Base-by-base conservation (phyloP, 2,329 filamentous ascomycete genomes). In the Nigrospora osmanthi region DNA sequence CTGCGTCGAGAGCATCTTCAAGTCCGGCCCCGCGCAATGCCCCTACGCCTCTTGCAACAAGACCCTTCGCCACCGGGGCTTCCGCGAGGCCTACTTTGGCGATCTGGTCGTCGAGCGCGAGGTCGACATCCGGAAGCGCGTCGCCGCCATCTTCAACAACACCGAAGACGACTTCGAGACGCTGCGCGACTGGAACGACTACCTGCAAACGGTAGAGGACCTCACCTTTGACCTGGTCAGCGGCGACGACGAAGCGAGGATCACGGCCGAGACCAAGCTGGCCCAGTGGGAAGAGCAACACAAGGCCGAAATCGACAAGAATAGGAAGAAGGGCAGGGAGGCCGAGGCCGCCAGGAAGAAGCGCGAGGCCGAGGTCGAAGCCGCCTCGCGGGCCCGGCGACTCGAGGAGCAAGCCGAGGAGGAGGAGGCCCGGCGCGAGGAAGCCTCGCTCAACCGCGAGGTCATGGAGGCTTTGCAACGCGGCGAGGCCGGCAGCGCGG, bases 1-100 rank as follows among this genome's bases (percentile, higher is more conserved):
- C 46, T 98, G 93, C 70, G 90, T 97, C 36, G 87, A 91, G 66
- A 86, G 91, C 45, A 87, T 97, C 57, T 98, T 97, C 75, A 86
- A 85, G 33, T 83, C 88, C 45, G 93, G 93, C 0, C 93, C 93
- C 1, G 88, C 89, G 45, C 87, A 89, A 49, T 98, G 94, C 61
- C 93, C 93, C 1, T 88, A 96, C 47, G 87, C 88, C 0, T 87
- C 85, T 35, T 98, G 93, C 68, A 80, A 82, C 61, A 84, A 87
- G 63, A 97, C 89, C 1, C 75, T 98, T 6, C 84, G 93, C 2
- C 87, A 90, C 58, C 80, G 83, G 47, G 82, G 83, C 35, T 98
- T 97, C 70, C 81, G 89, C 47, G 79, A 79, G 44, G 89, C 94
- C 58, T 97, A 89, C 45, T 98, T 97, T 61, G 85, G 83, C 50